phyloP scores from a whole-genome alignment of 495 filamentous ascomycete genomes.

The Daldinia concentrica region DNA sequence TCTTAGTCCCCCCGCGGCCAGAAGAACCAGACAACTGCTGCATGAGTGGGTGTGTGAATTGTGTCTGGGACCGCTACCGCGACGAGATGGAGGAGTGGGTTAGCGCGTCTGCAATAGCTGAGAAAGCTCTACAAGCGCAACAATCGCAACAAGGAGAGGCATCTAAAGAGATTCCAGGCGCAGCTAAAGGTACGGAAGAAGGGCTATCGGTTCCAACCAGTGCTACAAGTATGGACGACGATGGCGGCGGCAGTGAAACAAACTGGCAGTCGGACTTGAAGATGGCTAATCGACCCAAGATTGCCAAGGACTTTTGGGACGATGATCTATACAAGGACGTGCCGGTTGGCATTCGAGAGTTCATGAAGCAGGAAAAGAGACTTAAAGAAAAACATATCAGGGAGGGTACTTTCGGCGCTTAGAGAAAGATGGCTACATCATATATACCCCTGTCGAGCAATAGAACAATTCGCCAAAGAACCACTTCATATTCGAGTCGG shows the following conservation, averaged over 20 bases:
- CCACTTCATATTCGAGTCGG: constrained; percentile 9
- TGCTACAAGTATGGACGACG: constrained; percentile 77
- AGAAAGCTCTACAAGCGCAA: constrained; percentile 50
- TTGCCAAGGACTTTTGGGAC: constrained; percentile 57
- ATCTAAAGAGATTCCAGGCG: constrained; percentile 8
- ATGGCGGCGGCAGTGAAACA: constrained; percentile 76
- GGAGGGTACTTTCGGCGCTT: constrained; percentile 55
- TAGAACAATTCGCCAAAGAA: constrained; percentile 27
- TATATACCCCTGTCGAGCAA: constrained; percentile 32
- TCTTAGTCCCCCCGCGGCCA: constrained; percentile 82
- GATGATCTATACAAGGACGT: constrained; percentile 80
- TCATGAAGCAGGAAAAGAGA: constrained; percentile 96
- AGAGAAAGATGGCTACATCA: constrained; percentile 27
- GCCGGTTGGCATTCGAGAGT: constrained; percentile 93
- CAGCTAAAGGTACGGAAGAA: constrained; percentile 4
- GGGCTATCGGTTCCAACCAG: background rate
- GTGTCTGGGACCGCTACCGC: constrained; percentile 91
- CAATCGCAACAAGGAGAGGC: constrained; percentile 11
- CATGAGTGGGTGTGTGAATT: constrained; percentile 98
- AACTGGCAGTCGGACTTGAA: constrained; percentile 66
- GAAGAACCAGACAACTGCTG: constrained; percentile 98
- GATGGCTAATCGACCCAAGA: constrained; percentile 41
- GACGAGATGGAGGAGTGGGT: constrained; percentile 94
- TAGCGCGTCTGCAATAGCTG: constrained; percentile 64
- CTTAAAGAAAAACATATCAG: constrained; percentile 75